Percentiles rank a stretch among this genome's conserved stretches.
These are phyloP conservation scores for Tilletia horrida DNA, from an alignment of 1,284 basidiomycete species.

Conservation along the genomic window DNA sequence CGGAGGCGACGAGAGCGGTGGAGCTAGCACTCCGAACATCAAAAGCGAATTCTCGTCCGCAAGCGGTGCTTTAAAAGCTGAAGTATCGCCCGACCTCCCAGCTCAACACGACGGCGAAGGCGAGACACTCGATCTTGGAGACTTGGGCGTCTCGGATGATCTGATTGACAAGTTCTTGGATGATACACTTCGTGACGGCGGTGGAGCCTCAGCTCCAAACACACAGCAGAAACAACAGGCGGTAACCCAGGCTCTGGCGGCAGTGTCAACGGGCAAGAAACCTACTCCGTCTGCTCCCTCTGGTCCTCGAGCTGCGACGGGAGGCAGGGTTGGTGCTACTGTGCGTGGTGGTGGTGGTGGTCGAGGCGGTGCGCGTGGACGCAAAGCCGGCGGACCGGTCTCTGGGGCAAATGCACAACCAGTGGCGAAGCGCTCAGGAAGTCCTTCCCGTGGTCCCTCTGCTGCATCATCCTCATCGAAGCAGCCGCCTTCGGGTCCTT, in stretches of 20 bases:
- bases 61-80: not conserved
- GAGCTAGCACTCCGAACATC: too few species aligned
- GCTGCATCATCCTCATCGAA: too few species aligned
- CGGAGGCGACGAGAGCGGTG: slow-evolving; percentile 13
- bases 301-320: not conserved
- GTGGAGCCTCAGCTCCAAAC: not conserved
- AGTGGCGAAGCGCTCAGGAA: too few species aligned
- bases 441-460: too few species aligned
- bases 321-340: too few species aligned
- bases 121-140: not conserved
- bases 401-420: too few species aligned
- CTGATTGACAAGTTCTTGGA: slow-evolving; percentile 22
- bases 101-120: slow-evolving; percentile 6
- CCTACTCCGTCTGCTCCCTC: slow-evolving; percentile 4
- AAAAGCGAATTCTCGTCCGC: too few species aligned
- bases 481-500: not conserved
- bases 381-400: too few species aligned
- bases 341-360: too few species aligned
- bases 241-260: not conserved
- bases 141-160: slow-evolving; percentile 19
- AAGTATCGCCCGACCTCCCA: not conserved
- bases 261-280: not conserved
- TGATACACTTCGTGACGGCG: not conserved
- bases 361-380: too few species aligned
- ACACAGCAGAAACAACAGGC: not conserved